A percentile compares a stretch with the other conserved stretches of the same genome.
phyloP scores from a whole-genome alignment of 805 yeast genomes.

The Jamesozyma jinghongensis region DNA sequence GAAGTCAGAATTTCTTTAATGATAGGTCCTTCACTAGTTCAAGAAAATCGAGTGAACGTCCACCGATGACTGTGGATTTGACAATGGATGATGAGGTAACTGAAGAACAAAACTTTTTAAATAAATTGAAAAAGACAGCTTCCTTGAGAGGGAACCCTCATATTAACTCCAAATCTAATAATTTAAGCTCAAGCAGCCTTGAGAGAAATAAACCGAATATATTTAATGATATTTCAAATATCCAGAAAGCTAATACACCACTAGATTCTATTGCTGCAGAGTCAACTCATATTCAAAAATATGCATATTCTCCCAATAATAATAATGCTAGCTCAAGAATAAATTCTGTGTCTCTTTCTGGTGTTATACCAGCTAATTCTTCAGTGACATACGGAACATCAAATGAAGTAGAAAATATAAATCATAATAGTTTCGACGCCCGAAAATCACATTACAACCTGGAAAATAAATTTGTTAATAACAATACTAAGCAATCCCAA shows the following conservation, averaged over 20 bases:
- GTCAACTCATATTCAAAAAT: conserved; percentile 4
- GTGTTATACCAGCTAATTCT: not conserved
- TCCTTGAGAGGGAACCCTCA: conserved; percentile 3
- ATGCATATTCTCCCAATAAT: conserved; percentile 4
- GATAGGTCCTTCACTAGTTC: not conserved
- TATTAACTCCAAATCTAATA: not conserved
- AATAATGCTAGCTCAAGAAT: not conserved
- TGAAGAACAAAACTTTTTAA: conserved; percentile 13
- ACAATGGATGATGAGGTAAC: conserved; percentile 13
- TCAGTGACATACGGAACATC: not conserved
- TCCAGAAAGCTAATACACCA: not conserved
- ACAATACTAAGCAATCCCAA: not conserved
- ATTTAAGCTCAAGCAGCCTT: not conserved
- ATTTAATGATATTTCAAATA: not conserved
- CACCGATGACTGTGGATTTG: conserved; percentile 23
- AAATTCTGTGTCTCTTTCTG: conserved; percentile 1
- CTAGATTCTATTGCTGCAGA: conserved; percentile 1
- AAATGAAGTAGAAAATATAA: not conserved
- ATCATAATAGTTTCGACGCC: not conserved
- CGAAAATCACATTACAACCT: not conserved
- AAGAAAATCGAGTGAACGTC: conserved; percentile 1
- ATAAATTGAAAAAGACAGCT: conserved; percentile 15
- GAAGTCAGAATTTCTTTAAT: not conserved
- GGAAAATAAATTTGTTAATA: not conserved
- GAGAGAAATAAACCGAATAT: not conserved